Conservation (phyloP, 106 monocot species). For the Acorus gramineus region DNA sequence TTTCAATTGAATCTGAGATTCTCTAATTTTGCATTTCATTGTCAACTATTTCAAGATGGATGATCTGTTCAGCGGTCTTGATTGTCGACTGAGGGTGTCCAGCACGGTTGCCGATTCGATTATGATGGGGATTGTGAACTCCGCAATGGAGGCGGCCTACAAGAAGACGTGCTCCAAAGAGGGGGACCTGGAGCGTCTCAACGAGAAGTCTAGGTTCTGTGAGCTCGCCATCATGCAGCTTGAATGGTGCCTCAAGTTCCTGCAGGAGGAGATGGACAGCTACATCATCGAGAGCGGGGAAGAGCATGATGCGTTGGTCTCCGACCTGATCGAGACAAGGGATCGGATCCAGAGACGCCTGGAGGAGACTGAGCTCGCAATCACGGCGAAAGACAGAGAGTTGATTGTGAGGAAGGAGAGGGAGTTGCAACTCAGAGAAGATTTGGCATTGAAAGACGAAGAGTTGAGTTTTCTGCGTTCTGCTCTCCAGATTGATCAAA, state of each 20-base stretch:
- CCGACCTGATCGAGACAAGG: conserved; percentile 36
- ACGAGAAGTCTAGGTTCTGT: conserved; percentile 59
- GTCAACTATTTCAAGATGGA: too few species aligned
- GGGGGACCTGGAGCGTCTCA: conserved; percentile 49
- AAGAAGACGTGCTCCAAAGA: conserved; percentile 44
- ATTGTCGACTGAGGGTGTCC: conserved; percentile 35
- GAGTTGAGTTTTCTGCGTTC: too few species aligned
- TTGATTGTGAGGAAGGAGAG: conserved; percentile 25
- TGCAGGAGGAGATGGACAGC: conserved; percentile 45
- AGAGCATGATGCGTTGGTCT: conserved; percentile 37
- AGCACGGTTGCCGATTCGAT: conserved; percentile 57
- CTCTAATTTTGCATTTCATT: too few species aligned
- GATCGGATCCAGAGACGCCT: conserved; percentile 44
- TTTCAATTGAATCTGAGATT: too few species aligned
- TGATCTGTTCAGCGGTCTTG: conserved; percentile 32
- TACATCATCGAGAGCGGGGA: conserved; percentile 12
- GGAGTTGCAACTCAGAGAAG: conserved; percentile 21
- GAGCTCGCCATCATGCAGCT: conserved; percentile 70
- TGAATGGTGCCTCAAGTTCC: conserved; percentile 60
- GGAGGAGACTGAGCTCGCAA: conserved; percentile 45
- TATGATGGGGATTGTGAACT: conserved; percentile 70
- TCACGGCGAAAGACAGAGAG: conserved; percentile 56
- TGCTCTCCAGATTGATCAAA: too few species aligned
- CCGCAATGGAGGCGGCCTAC: conserved; percentile 70
- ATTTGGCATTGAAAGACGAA: too few species aligned